Percentiles rank a stretch among this genome's conserved stretches.
These are phyloP conservation scores for Albizia julibrissin DNA, from an alignment of 306 rosid genomes.

Conservation along the genomic window DNA sequence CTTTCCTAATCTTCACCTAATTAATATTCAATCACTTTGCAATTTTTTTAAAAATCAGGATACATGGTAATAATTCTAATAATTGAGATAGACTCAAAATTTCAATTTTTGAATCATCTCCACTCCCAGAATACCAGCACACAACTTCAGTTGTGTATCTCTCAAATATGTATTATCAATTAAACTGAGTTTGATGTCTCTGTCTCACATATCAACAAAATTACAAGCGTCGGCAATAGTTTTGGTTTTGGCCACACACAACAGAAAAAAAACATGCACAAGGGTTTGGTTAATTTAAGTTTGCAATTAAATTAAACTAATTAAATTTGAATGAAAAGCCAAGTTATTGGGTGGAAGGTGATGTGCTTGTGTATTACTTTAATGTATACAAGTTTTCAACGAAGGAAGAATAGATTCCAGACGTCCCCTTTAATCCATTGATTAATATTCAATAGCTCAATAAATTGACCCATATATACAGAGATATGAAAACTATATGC, in stretches of 20 bases:
- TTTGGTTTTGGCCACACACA: background rate
- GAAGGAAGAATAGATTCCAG: constrained; percentile 33
- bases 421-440: constrained; percentile 19
- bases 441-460: background rate
- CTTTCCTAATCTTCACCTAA: constrained; percentile 36
- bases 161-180: background rate
- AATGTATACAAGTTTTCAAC: constrained; percentile 22
- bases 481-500: background rate
- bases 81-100: background rate
- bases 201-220: constrained; percentile 34
- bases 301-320: background rate
- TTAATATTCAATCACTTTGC: constrained; percentile 20
- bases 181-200: constrained; percentile 29
- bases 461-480: background rate
- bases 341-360: constrained; percentile 35
- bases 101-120: constrained; percentile 11
- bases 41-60: constrained; percentile 4
- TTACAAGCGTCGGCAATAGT: constrained; percentile 36
- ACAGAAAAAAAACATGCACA: too few species aligned
- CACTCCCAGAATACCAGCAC: background rate
- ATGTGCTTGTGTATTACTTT: constrained; percentile 17
- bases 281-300: background rate
- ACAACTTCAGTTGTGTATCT: background rate
- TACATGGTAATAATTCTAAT: background rate
- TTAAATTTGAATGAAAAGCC: constrained; percentile 6